Evolutionary conservation across 1,284 basidiomycete species (phyloP), one percentile per base, ranked within the genome.

Genomic region (Malassezia equina): DNA sequence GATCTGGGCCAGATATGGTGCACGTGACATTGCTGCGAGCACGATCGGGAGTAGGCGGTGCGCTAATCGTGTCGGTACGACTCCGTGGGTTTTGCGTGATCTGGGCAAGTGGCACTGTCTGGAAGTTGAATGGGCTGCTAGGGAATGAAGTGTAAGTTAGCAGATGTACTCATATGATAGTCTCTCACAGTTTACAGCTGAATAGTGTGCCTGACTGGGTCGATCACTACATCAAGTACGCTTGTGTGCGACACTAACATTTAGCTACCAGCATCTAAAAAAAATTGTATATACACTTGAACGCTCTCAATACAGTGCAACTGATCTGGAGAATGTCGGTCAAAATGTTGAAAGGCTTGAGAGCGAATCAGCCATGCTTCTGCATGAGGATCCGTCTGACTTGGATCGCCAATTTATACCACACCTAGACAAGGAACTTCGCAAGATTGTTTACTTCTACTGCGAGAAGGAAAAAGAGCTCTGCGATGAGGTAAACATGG

Each of bases 161-260:
- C 3, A 24, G 19, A n/a, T 31, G 25, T 27, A 6, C 31, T 31
- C 13, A 46, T 43, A 21, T 27, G 17, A 9, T 33, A 56, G 54
- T 75, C 69, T 81, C 80, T 47, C 81, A 81, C 43, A 85, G 88
- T 13, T 80, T 94, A 60, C 88, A 91, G 73, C 90, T 93, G 77
- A 94, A 95, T 69, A 86, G 88, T 21, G 87, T 91, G 36, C 81
- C 89, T 1, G 90, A 95, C 61, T 95, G 91, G 90, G 86, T 86
- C 81, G 86, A 90, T 66, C 83, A 90, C 62, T 95, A 95, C 73
- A 85, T 96, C 34, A 63, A 59, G 52, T 60, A 33, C 23, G 56
- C 51, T 3, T 31, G 15, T n/a, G 28, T 39, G 28, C 23, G 32
- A 28, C 13, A 52, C 48, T 48, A 29, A 52, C 54, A 13, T 29